Conservation (phyloP, 768 basidiomycete species). For the Coprinopsis marcescibilis region DNA sequence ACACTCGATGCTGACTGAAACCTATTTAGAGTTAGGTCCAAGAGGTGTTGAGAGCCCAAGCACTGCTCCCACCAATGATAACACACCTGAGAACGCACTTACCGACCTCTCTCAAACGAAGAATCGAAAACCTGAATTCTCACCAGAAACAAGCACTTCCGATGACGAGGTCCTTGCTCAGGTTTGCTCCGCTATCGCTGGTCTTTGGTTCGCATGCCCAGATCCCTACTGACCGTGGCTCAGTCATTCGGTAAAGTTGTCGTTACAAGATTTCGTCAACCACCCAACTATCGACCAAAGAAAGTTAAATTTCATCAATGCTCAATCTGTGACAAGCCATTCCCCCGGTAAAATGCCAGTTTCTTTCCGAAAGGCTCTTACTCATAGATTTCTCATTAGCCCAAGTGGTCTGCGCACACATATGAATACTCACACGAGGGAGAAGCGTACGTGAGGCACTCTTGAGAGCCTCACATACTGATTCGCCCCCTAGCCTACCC, state of each 20-base stretch:
- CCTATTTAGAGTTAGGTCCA: background rate
- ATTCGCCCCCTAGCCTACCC: slow-evolving; percentile 18
- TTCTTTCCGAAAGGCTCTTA: background rate
- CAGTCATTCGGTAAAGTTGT: slow-evolving; percentile 4
- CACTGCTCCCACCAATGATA: background rate
- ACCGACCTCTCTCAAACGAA: background rate
- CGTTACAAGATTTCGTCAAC: slow-evolving; percentile 10
- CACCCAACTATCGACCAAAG: slow-evolving; percentile 16
- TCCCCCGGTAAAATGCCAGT: slow-evolving; percentile 23
- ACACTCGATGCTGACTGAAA: background rate
- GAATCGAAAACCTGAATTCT: too few relatives aligned
- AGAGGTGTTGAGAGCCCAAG: background rate
- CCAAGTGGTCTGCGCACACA: slow-evolving; percentile 29
- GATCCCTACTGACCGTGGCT: background rate
- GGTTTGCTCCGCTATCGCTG: background rate
- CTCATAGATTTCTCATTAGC: slow-evolving; percentile 13
- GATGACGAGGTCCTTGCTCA: background rate
- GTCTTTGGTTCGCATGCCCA: background rate
- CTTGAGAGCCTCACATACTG: background rate
- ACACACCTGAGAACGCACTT: background rate
- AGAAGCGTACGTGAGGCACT: slow-evolving; percentile 22
- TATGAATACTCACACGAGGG: slow-evolving; percentile 31
- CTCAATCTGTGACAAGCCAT: slow-evolving; percentile 27
- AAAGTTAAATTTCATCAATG: slow-evolving; percentile 31
- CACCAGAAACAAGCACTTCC: background rate